These are phyloP conservation scores for Laguncularia racemosa DNA, from an alignment of 345 rosid species.

Conservation along the genomic window DNA sequence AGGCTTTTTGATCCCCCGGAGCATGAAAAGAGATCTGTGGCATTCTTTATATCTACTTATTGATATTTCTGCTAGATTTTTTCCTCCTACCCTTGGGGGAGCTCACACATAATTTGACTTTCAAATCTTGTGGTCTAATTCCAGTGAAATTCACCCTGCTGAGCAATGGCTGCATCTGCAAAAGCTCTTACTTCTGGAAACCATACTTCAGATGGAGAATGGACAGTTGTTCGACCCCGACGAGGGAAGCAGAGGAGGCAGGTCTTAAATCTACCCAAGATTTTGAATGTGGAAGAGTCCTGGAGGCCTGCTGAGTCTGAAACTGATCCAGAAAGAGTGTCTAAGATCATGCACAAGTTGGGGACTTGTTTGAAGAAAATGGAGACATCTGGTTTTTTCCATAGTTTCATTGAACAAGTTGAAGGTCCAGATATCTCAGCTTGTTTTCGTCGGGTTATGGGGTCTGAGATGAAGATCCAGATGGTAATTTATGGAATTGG, in stretches of 20 bases:
- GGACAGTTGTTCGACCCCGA: conserved; percentile 69
- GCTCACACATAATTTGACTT: too few species aligned
- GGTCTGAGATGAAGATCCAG: conserved; percentile 40
- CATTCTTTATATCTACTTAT: too few species aligned
- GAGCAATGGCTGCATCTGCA: conserved; percentile 36
- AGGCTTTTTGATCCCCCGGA: too few species aligned
- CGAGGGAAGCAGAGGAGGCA: conserved; percentile 38
- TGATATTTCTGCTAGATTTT: too few species aligned
- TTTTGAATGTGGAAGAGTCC: conserved; percentile 25
- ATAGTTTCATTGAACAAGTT: conserved; percentile 47
- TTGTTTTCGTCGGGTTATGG: conserved; percentile 41
- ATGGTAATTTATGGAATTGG: conserved; percentile 84
- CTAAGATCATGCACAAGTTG: conserved; percentile 49
- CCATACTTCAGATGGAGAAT: conserved; percentile 36
- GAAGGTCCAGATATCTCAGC: conserved; percentile 35
- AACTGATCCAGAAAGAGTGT: conserved; percentile 34
- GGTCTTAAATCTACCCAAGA: conserved; percentile 7
- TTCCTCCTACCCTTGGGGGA: too few species aligned
- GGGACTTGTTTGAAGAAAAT: conserved; percentile 35
- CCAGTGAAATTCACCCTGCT: too few species aligned
- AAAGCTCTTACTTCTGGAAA: conserved; percentile 24
- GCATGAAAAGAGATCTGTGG: too few species aligned
- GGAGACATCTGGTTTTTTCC: conserved; percentile 52
- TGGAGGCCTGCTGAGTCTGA: conserved; percentile 55
- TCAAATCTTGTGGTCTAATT: too few species aligned